Conservation (phyloP, 345 rosid genomes). For the Euphorbia lathyris region DNA sequence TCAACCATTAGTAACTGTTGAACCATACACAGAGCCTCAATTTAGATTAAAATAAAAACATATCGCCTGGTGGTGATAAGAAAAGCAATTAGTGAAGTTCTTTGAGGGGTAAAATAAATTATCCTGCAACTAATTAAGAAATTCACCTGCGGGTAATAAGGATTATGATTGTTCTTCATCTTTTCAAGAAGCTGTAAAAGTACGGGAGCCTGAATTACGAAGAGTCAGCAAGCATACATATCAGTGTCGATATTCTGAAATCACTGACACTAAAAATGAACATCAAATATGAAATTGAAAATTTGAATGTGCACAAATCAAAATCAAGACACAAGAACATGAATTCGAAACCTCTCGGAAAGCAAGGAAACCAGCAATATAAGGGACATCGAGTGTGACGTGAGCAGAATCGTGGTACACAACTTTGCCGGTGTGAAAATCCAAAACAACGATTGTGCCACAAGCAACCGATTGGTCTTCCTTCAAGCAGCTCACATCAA, state of each 20-base stretch:
- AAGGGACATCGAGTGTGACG: constrained; percentile 56
- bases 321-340: background rate
- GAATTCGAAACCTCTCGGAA: constrained; percentile 64
- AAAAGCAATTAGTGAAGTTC: background rate
- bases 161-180: constrained; percentile 45
- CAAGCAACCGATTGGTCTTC: constrained; percentile 65
- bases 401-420: constrained; percentile 50
- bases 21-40: background rate
- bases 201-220: constrained; percentile 59
- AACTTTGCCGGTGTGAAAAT: constrained; percentile 43
- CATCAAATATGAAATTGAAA: background rate
- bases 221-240: background rate
- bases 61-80: no score
- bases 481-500: constrained; percentile 79
- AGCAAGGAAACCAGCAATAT: constrained; percentile 82
- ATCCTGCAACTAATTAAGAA: background rate
- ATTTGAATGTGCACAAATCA: background rate
- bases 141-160: constrained; percentile 73
- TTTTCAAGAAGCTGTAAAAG: constrained; percentile 59
- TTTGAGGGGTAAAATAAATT: background rate
- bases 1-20: constrained; percentile 77
- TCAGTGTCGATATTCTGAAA: background rate
- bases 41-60: background rate
- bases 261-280: background rate
- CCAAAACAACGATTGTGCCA: constrained; percentile 69